phyloP scores from a whole-genome alignment of 768 basidiomycete genomes.

The Favolaschia claudopus region DNA sequence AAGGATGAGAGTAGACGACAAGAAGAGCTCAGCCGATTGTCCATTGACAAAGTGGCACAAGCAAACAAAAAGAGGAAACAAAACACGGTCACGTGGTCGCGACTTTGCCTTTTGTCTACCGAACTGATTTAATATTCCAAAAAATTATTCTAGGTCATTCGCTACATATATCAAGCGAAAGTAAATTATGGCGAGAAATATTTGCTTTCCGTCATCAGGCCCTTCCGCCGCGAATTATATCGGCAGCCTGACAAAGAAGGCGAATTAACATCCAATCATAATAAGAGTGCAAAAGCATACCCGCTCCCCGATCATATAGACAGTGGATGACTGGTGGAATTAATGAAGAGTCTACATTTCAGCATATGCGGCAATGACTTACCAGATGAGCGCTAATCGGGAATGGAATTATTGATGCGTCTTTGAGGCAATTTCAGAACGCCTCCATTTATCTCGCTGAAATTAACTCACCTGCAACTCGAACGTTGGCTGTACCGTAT shows the following conservation, averaged over 20 bases:
- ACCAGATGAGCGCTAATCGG: constrained; percentile 43
- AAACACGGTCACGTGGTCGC: constrained; percentile 3
- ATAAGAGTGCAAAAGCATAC: constrained; percentile 14
- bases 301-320: constrained; percentile 41
- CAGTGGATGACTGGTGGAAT: constrained; percentile 28
- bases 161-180: too few species aligned
- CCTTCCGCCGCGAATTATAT: constrained; percentile 29
- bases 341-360: background rate
- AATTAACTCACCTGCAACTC: constrained; percentile 39
- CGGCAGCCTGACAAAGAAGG: constrained; percentile 17
- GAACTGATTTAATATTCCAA: background rate
- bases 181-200: too few species aligned
- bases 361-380: constrained; percentile 6
- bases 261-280: background rate
- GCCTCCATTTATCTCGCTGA: background rate
- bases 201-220: too few species aligned
- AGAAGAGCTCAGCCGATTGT: background rate
- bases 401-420: constrained; percentile 43
- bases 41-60: background rate
- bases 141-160: too few species aligned
- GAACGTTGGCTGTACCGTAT: constrained; percentile 44
- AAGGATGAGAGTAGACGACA: too few species aligned
- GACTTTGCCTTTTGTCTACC: background rate
- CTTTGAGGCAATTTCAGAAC: constrained; percentile 20
- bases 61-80: background rate